phyloP scores from a whole-genome alignment of 495 filamentous ascomycete species.

The Tuber calosporum region DNA sequence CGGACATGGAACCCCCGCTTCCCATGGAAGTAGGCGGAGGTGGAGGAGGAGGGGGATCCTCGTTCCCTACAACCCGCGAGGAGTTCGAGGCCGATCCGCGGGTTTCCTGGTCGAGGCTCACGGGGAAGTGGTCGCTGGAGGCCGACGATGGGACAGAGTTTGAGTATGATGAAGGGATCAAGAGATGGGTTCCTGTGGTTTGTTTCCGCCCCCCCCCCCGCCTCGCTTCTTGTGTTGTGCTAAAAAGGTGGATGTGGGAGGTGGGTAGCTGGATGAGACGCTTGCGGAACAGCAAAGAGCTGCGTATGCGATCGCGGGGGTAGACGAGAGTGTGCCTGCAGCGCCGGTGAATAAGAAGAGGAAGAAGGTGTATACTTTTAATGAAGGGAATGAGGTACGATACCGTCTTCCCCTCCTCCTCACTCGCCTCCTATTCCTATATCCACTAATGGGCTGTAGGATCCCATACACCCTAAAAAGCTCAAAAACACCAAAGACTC shows the following conservation, averaged over 20 bases:
- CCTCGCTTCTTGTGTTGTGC: background rate
- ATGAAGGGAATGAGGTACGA: conserved; percentile 32
- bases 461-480: background rate
- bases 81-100: conserved; percentile 77
- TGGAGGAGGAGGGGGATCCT: conserved; percentile 2
- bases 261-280: conserved; percentile 63
- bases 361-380: conserved; percentile 55
- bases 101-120: conserved; percentile 74
- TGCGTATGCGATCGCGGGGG: conserved; percentile 63
- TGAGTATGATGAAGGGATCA: conserved; percentile 63
- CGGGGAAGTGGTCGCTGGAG: conserved; percentile 74
- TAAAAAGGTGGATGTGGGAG: conserved; percentile 8
- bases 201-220: conserved; percentile 25
- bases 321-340: conserved; percentile 56
- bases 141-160: conserved; percentile 79
- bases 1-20: background rate
- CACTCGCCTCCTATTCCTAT: background rate
- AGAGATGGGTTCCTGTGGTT: conserved; percentile 74
- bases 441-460: background rate
- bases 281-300: conserved; percentile 69
- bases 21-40: background rate
- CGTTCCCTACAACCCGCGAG: conserved; percentile 62
- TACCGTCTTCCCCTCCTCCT: background rate
- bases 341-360: conserved; percentile 58
- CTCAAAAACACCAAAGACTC: conserved; percentile 53